Evolutionary conservation across 2,329 filamentous ascomycete genomes (phyloP), one percentile per base, ranked within the genome.

Genomic region (Penicillium sp.): DNA sequence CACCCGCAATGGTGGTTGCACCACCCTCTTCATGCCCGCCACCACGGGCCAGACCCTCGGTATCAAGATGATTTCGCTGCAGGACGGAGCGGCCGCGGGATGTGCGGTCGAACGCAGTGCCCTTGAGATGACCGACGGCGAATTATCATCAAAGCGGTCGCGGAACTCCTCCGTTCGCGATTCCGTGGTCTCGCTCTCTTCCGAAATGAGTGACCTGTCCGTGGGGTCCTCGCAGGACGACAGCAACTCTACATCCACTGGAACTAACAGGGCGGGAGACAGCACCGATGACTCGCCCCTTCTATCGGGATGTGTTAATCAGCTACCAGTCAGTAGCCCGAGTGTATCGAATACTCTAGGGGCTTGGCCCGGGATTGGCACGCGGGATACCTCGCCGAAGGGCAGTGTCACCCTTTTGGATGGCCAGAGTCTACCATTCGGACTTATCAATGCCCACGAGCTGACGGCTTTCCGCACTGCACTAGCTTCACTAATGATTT

Each of bases 391-490:
- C n/a, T 76, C 75, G 1, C 78, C 78, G 29, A 74, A 73, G 50
- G 82, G 82, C 46, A 79, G 78, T 18, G 66, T 86, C 13, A 83
- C 81, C 0, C 72, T 87, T 1, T 75, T 84, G 28, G 81, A 84
- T 58, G 69, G 71, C 12, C 62, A 70, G 27, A 82, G 83, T 9
- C 71, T 75, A n/a, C 80, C 82, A 0, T 76, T 80, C 15, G 85
- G 80, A 1, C 68, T 87, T 15, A 72, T 88, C 52, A 86, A 86
- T 57, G 84, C 84, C 0, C 81, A 81, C 50, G 84, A 86, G 57
- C 71, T 88, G 15, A 88, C 84, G 0, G 83, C 83, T 1, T 88
- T 87, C 68, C 78, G 84, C 40, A 88, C 85, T 0, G 81, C 84
- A 0, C 71, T 88, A 10, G 80, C 81, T 0, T 63, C 74, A 5